Conservation (phyloP, 2,329 filamentous ascomycete genomes). For the Bipolaris oryzae region DNA sequence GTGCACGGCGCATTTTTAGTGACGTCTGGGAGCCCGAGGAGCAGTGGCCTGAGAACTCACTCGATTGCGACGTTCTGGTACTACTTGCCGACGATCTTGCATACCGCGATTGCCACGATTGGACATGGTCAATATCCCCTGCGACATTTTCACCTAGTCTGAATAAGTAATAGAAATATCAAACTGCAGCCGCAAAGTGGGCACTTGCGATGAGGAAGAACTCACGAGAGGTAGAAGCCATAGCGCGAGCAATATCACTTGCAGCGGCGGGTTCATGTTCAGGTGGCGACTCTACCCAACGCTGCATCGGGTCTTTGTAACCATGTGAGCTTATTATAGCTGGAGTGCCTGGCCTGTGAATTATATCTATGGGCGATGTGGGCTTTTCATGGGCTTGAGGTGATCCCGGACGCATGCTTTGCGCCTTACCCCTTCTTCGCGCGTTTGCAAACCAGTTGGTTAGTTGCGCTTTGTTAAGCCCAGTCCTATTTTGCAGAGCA, state of each 20-base stretch:
- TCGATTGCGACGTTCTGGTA: conserved; percentile 31
- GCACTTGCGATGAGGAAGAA: not conserved
- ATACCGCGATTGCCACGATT: conserved; percentile 21
- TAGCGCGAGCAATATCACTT: conserved; percentile 31
- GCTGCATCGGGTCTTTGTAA: conserved; percentile 31
- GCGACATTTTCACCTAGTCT: not conserved
- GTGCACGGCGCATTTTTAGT: conserved; percentile 14
- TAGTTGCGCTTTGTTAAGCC: conserved; percentile 33
- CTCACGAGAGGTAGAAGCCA: conserved; percentile 23
- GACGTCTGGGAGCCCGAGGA: conserved; percentile 28
- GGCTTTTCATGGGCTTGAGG: conserved; percentile 13
- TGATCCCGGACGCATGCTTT: conserved; percentile 13
- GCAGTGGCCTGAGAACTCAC: conserved; percentile 23
- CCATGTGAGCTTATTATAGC: conserved; percentile 14
- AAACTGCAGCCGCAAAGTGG: no score
- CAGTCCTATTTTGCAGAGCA: conserved; percentile 26
- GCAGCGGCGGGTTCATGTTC: conserved; percentile 36
- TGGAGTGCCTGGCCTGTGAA: conserved; percentile 31
- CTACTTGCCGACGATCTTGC: conserved; percentile 31
- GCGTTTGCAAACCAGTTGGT: conserved; percentile 41
- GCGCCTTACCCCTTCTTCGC: conserved; percentile 31
- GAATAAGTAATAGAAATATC: not conserved
- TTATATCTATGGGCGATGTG: conserved; percentile 27
- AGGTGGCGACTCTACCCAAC: conserved; percentile 39
- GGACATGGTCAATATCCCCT: conserved; percentile 4